phyloP scores from a whole-genome alignment of 169 alveolate species.

The Plasmodium inui region DNA sequence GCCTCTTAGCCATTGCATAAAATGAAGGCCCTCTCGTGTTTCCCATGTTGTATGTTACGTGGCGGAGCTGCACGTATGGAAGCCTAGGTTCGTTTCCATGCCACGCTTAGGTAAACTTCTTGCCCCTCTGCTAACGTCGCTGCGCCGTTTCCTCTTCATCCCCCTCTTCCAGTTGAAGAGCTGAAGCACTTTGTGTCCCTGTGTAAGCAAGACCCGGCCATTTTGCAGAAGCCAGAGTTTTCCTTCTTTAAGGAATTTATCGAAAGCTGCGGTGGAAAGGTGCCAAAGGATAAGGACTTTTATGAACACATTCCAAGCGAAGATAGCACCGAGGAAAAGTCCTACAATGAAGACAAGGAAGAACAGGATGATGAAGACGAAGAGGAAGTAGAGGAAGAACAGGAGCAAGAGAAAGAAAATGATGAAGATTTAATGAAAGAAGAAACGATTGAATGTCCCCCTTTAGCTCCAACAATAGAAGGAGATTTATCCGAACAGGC shows the following conservation, averaged over 20 bases:
- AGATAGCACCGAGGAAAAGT: slow-evolving; percentile 67
- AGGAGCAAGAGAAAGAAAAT: slow-evolving; percentile 71
- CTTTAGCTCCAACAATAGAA: slow-evolving; percentile 80
- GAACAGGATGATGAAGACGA: slow-evolving; percentile 66
- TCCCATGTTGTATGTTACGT: not conserved
- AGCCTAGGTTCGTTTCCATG: not conserved
- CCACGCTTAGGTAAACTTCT: not conserved
- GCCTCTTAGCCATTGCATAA: not conserved
- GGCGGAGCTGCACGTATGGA: not conserved
- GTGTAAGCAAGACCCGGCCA: slow-evolving; percentile 77
- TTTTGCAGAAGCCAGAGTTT: slow-evolving; percentile 80
- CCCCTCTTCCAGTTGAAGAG: slow-evolving; percentile 78
- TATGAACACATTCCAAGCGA: slow-evolving; percentile 55
- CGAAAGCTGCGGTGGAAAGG: slow-evolving; percentile 79
- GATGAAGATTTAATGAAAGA: slow-evolving; percentile 72
- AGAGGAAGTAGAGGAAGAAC: slow-evolving; percentile 74
- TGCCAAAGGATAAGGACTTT: slow-evolving; percentile 27
- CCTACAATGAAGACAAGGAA: slow-evolving; percentile 10
- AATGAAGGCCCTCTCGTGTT: not conserved
- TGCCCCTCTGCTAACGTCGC: not conserved
- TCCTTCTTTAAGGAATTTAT: slow-evolving; percentile 79
- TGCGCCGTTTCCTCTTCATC: not conserved
- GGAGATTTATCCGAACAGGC: slow-evolving; percentile 81
- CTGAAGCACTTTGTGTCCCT: slow-evolving; percentile 80
- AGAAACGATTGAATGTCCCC: slow-evolving; percentile 79